Base-by-base conservation (phyloP, 2,329 filamentous ascomycete species). In the Xylariomycetidae sp. region DNA sequence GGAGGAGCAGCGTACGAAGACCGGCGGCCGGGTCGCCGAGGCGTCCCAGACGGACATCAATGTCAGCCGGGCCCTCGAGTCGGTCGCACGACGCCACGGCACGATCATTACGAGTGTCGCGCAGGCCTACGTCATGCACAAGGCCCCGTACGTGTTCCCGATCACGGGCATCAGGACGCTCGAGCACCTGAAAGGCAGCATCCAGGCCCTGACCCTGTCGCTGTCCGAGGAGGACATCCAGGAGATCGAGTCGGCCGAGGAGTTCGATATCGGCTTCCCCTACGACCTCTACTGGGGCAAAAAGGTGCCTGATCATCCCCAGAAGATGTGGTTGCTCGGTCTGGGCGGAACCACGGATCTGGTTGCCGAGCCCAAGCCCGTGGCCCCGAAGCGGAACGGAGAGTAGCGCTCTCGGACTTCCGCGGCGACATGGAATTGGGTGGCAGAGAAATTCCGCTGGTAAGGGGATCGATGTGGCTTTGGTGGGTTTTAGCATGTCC, bases 101-200 rank as follows among this genome's bases (percentile, higher is more conserved):
- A 74, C 48, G 2, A 62, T 70, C 19, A 67, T 85, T 30, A 82
- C 78, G 4, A 72, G 72, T 23, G 61, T 85, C 20, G 72, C 72
- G 0, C 54, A 75, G 31, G 69, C 70, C 5, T 77, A 76, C 40
- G 61, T 74, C 10, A 54, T 64, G 46, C 53, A 62, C 41, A 77
- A 77, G 58, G 58, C 67, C 1, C 63, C 64, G 0, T 63, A 75
- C 39, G 71, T 77, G 14, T 69, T 72, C 40, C 72, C 72, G 1
- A 66, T 77, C 29, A 49, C 77, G 9, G 74, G 72, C 3, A 68
- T 67, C 0, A 56, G 70, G 10, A 76, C 69, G 45, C 47, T 71
- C 17, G 68, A 73, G 44, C 71, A 77, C 35, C 48, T 77, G 8
- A 49, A 64, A 35, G 62, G 64, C 12, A 80, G 79, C 47, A 74